Evolutionary conservation across 176 grass and related monocot genomes (phyloP).

Genomic region (Oryza coarctata): DNA sequence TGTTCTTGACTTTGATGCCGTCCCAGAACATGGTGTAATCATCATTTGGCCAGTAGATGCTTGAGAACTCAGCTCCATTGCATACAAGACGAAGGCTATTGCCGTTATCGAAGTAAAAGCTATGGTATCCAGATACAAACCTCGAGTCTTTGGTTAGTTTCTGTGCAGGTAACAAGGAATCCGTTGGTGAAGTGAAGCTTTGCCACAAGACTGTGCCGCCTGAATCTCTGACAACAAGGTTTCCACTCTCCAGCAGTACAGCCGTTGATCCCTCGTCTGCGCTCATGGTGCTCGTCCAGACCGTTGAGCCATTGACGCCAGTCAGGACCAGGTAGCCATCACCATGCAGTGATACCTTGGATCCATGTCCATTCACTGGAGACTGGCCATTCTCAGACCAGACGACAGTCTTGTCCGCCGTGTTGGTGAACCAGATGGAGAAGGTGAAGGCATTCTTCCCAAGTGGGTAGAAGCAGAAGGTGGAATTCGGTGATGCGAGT

Average conservation of each 20-base stretch:
- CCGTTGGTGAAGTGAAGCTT: slow-evolving; percentile 46
- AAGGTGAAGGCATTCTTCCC: slow-evolving; percentile 49
- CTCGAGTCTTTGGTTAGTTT: slow-evolving; percentile 28
- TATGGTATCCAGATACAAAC: slow-evolving; percentile 35
- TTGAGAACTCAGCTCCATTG: slow-evolving; percentile 39
- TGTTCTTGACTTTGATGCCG: slow-evolving; percentile 37
- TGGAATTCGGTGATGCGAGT: slow-evolving; percentile 12
- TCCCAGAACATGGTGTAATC: slow-evolving; percentile 1
- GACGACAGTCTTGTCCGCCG: slow-evolving; percentile 27
- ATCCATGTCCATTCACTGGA: slow-evolving; percentile 48
- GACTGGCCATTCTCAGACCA: slow-evolving; percentile 44
- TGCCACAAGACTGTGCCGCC: slow-evolving; percentile 25
- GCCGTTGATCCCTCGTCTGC: neutral
- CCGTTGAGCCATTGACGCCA: slow-evolving; percentile 29
- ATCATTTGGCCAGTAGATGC: slow-evolving; percentile 43
- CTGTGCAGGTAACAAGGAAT: slow-evolving; percentile 41
- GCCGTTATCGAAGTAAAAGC: slow-evolving; percentile 41
- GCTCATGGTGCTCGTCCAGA: slow-evolving; percentile 41
- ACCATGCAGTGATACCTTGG: slow-evolving; percentile 14
- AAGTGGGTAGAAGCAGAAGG: slow-evolving; percentile 36
- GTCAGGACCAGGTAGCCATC: slow-evolving; percentile 37
- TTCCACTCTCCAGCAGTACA: slow-evolving; percentile 35
- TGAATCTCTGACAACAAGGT: slow-evolving; percentile 19
- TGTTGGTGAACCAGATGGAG: slow-evolving; percentile 50
- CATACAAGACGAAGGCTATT: slow-evolving; percentile 44